These are phyloP conservation scores for Porcisia deanei DNA, from an alignment of 208 protist species.

Conservation along the genomic window DNA sequence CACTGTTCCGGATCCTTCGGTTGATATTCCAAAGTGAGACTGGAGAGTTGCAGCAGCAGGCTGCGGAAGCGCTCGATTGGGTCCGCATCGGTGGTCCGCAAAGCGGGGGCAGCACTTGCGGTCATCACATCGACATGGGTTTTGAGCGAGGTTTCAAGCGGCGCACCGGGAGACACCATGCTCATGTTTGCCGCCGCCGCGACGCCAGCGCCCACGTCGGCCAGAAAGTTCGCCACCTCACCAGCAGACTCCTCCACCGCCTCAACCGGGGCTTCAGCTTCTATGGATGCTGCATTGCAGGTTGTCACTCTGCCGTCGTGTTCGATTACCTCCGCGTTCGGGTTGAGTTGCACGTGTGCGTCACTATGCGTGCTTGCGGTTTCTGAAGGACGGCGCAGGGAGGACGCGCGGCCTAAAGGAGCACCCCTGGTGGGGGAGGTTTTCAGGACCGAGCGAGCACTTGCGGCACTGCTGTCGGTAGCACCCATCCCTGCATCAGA, in stretches of 20 bases:
- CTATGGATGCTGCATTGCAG: neutral
- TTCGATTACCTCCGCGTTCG: constrained; percentile 31
- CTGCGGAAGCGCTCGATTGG: constrained; percentile 27
- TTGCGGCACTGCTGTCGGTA: neutral
- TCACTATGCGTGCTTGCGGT: constrained; percentile 27
- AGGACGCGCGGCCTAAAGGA: constrained; percentile 14
- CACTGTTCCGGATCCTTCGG: constrained; percentile 60
- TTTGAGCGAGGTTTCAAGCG: neutral
- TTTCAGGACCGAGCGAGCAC: constrained; percentile 25
- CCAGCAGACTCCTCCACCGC: constrained; percentile 18
- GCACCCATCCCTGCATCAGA: neutral
- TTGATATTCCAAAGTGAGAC: constrained; percentile 32
- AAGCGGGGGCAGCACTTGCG: neutral
- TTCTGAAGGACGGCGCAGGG: constrained; percentile 25
- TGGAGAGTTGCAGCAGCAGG: constrained; percentile 47
- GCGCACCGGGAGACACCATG: neutral
- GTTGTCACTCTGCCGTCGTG: constrained; percentile 36
- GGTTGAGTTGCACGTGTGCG: constrained; percentile 40
- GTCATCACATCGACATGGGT: neutral
- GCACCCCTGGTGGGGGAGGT: constrained; percentile 1
- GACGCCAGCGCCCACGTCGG: constrained; percentile 28
- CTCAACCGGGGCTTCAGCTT: neutral
- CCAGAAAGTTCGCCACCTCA: constrained; percentile 39
- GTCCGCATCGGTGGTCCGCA: neutral
- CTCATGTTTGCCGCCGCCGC: neutral